phyloP scores from a whole-genome alignment of 2,329 filamentous ascomycete species.

The Ceratocystis harringtonii region DNA sequence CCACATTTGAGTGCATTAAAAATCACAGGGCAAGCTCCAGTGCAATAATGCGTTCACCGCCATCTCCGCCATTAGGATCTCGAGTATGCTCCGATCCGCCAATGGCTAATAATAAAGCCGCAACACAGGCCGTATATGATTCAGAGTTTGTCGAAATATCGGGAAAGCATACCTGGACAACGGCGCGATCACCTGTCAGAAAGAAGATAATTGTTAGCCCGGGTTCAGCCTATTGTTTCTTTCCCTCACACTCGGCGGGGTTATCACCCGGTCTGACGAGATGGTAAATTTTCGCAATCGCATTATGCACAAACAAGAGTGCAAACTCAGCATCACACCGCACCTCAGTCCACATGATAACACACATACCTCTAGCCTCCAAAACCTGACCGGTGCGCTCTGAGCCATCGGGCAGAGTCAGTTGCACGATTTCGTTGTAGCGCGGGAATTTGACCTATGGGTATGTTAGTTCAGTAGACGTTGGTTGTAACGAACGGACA shows the following conservation, averaged over 20 bases:
- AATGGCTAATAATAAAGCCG: neutral
- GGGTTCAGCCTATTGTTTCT: conserved; percentile 18
- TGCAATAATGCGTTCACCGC: neutral
- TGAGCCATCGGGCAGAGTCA: conserved; percentile 91
- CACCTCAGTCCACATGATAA: neutral
- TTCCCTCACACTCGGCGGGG: conserved; percentile 9
- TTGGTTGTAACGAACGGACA: neutral
- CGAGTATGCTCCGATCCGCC: neutral
- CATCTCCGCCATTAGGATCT: neutral
- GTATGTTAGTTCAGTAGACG: conserved; percentile 12
- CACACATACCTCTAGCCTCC: conserved; percentile 76
- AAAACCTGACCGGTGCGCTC: conserved; percentile 89
- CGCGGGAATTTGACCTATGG: conserved; percentile 87
- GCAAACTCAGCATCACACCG: neutral
- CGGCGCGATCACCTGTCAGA: conserved; percentile 63
- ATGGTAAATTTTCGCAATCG: neutral
- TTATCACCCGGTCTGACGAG: neutral
- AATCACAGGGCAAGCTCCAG: neutral
- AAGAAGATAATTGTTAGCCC: conserved; percentile 8
- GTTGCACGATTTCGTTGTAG: conserved; percentile 94
- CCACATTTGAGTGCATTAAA: neutral
- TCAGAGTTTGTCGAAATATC: neutral
- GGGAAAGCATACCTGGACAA: conserved; percentile 61
- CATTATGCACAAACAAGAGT: neutral
- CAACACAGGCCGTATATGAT: neutral